Evolutionary conservation across 164 flowering plant species (phyloP), one percentile per base, ranked within the genome.

Genomic region (Tetrastigma voinierianum): DNA sequence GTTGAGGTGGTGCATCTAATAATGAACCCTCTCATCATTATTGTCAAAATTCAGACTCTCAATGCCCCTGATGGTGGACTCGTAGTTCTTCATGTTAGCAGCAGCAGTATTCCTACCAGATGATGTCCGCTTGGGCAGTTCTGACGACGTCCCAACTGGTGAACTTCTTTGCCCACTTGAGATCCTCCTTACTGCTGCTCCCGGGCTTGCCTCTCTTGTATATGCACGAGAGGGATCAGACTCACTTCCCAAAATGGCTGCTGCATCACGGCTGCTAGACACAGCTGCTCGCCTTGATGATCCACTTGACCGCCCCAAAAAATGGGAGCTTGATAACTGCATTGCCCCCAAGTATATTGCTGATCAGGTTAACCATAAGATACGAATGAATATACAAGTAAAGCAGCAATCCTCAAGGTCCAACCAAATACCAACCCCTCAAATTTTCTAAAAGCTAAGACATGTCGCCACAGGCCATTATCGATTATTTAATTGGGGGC

Each of bases 61-160:
- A 11, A 94, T 87, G n/a, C 97, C 97, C 74, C 80, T 91, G 21
- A 91, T 83, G 3, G 97, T 72, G 9, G 88, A 67, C 51, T 94
- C 98, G 54, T 83, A 88, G 70, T 79, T 90, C 78, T 77, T 90
- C 15, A 64, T 67, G 72, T 76, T 78, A 14, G 88, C 21, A 24
- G 70, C 77, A 14, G 88, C 21, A 24, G 70, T 51, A 70, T 77
- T 81, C 72, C 87, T 86, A 15, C 81, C 78, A 52, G 97, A 87
- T 20, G 91, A 74, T 10, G 81, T 16, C 24, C 80, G 85, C 72
- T 75, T 89, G 2, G 86, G 83, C n/a, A n/a, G n/a, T 49, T 88
- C 91, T n/a, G 88, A 81, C 4, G 91, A 86, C 4, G 91, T 84
- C 14, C 75, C 81, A 20, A 76, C 79, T 1, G 89, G 93, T 43